Percentiles rank a stretch among this genome's conserved stretches.
Conservation (phyloP, 345 rosid genomes). For the Populus davidiana region DNA sequence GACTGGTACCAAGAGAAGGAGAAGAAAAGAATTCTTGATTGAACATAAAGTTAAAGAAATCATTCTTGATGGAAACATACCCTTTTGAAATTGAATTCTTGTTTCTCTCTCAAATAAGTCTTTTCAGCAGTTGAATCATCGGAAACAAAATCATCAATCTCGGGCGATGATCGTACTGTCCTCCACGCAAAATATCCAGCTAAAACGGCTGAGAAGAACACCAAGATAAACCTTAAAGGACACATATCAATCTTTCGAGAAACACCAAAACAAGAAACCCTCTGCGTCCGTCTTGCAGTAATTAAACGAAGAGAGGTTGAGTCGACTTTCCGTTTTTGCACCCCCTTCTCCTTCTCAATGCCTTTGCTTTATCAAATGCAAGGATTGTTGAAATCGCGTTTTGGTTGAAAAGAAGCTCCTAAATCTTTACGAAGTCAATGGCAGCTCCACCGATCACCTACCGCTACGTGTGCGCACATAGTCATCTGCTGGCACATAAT, state of each 20-base stretch:
- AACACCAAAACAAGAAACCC: neutral
- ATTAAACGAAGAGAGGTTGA: neutral
- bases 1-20: neutral
- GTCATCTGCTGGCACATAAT: too few species aligned
- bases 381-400: neutral
- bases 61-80: slow-evolving; percentile 29
- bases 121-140: slow-evolving; percentile 39
- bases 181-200: slow-evolving; percentile 59
- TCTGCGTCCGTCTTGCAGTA: neutral
- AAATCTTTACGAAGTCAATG: slow-evolving; percentile 14
- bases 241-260: slow-evolving; percentile 13
- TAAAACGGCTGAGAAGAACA: slow-evolving; percentile 20
- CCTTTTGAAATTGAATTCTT: slow-evolving; percentile 44
- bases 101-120: slow-evolving; percentile 32
- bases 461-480: neutral
- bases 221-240: slow-evolving; percentile 28
- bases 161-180: slow-evolving; percentile 64
- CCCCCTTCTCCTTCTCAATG: neutral
- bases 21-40: neutral
- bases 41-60: neutral
- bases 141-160: slow-evolving; percentile 22
- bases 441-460: slow-evolving; percentile 13
- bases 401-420: neutral
- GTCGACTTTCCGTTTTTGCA: too few species aligned
- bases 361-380: neutral